These are phyloP conservation scores for Coriaria nepalensis DNA, from an alignment of 306 rosid genomes.

Conservation along the genomic window DNA sequence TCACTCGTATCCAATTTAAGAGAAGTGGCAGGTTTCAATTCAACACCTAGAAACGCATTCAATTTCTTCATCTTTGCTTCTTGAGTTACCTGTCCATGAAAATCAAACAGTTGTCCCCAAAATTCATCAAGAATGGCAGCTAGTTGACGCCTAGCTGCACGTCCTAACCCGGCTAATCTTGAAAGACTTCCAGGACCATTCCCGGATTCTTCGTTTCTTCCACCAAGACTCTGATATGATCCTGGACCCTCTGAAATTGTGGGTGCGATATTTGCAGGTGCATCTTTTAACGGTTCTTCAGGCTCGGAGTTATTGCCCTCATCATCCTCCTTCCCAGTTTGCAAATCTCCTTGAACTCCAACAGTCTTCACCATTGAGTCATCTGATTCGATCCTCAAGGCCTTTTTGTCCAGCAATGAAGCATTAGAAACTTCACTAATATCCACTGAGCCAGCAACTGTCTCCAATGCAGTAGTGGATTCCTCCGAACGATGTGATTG, in stretches of 20 bases:
- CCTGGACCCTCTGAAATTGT: conserved; percentile 70
- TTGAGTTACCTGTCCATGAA: conserved; percentile 48
- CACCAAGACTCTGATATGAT: conserved; percentile 78
- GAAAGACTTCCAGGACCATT: conserved; percentile 86
- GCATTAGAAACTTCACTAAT: conserved; percentile 30
- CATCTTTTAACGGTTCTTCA: conserved; percentile 51
- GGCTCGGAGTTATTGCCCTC: conserved; percentile 65
- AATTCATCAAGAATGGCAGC: conserved; percentile 69
- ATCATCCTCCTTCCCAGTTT: conserved; percentile 54
- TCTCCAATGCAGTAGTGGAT: conserved; percentile 25
- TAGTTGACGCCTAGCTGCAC: conserved; percentile 87
- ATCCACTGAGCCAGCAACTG: conserved; percentile 25
- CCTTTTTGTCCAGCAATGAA: conserved; percentile 18
- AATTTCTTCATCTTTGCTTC: conserved; percentile 58
- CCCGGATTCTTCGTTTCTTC: conserved; percentile 84
- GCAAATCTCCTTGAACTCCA: conserved; percentile 40
- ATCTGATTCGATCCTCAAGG: conserved; percentile 21
- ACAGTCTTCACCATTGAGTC: conserved; percentile 36
- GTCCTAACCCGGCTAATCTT: conserved; percentile 83
- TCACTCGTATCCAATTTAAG: conserved; percentile 39
- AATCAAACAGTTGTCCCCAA: conserved; percentile 85
- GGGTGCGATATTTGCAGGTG: conserved; percentile 26
- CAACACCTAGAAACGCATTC: conserved; percentile 48
- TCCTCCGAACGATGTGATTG: conserved; percentile 22
- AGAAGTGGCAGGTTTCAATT: conserved; percentile 29